phyloP scores from a whole-genome alignment of 148 eudicot species.

The Rhododendron mucronatum region DNA sequence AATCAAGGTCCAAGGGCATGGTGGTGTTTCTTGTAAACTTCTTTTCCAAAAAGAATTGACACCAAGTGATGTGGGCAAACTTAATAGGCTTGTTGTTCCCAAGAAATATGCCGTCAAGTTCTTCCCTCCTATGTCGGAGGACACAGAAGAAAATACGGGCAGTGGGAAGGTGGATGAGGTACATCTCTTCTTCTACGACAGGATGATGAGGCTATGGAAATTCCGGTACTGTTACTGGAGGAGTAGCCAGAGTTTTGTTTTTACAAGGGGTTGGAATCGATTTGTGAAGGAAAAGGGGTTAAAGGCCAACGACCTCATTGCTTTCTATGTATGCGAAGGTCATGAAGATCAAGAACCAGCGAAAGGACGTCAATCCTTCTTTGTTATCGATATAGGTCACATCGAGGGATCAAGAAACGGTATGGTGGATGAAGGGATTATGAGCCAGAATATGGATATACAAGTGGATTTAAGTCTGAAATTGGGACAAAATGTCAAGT shows the following conservation, averaged over 20 bases:
- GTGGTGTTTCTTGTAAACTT: conserved; percentile 1
- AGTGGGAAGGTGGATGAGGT: conserved; percentile 10
- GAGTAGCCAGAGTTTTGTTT: conserved; percentile 50
- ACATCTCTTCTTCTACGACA: conserved; percentile 15
- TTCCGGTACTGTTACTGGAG: conserved; percentile 51
- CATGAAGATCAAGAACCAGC: conserved; percentile 12
- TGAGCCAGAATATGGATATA: neutral
- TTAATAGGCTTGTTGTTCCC: conserved; percentile 24
- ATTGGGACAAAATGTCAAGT: neutral
- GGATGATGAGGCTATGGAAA: conserved; percentile 21
- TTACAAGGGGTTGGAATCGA: conserved; percentile 48
- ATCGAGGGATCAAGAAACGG: neutral
- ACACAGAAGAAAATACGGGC: neutral
- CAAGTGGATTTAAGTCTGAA: neutral
- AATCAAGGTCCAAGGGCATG: neutral
- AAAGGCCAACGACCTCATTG: conserved; percentile 30
- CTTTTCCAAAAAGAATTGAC: conserved; percentile 30
- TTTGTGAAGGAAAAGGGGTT: conserved; percentile 42
- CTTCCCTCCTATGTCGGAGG: conserved; percentile 8
- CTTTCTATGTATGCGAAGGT: conserved; percentile 24
- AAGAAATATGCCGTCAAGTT: conserved; percentile 14
- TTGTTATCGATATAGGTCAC: conserved; percentile 21
- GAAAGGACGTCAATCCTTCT: conserved; percentile 4
- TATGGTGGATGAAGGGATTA: neutral
- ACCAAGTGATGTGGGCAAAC: conserved; percentile 33